Base-by-base conservation (phyloP, 441 rosid genomes). In the Mallotus japonicus region DNA sequence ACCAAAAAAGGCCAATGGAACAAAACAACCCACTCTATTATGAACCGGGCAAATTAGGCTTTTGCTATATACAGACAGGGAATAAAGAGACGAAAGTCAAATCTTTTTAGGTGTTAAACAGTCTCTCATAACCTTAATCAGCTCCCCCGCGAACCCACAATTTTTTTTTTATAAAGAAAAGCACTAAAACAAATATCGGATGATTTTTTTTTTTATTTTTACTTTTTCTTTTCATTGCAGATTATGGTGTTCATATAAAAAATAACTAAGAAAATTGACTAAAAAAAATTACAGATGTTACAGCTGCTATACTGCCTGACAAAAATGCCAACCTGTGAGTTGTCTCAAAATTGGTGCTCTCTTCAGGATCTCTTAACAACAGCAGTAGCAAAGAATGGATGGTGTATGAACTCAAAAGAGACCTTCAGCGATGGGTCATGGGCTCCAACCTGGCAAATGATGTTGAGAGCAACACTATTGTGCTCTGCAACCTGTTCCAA, bases 401-500 rank as follows among this genome's bases (percentile, higher is more conserved):
- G 98, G 77, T 91, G 97, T 59, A 80, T 82, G 87, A 91, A 88
- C 84, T 93, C 97, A 19, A 93, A 90, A 32, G 93, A 84, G 40
- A 93, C 90, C 91, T 88, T 93, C 5, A 95, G 87, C 0, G 98
- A 95, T 2, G 90, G 81, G 80, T 93, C 97, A 1, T 76, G 74
- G 13, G 85, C 72, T 71, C 92, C 95, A 37, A 86, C 71, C 62
- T 68, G 79, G 83, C 88, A 84, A 72, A 93, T 86, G 70, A 93
- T 80, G 66, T 84, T 88, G 17, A 88, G 76, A 14, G 97, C 98
- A 17, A 93, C 76, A 17, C 89, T 86, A 73, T 95, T 95, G 81
- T 87, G 98, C 79, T 90, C 98, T 1, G 99, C 99, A 1, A 92
- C 98, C 88, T 86, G 92, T 83, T 95, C 99, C 81, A 95, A 65